Conservation (phyloP, 106 monocot genomes). For the Apostasia shenzhenica region DNA sequence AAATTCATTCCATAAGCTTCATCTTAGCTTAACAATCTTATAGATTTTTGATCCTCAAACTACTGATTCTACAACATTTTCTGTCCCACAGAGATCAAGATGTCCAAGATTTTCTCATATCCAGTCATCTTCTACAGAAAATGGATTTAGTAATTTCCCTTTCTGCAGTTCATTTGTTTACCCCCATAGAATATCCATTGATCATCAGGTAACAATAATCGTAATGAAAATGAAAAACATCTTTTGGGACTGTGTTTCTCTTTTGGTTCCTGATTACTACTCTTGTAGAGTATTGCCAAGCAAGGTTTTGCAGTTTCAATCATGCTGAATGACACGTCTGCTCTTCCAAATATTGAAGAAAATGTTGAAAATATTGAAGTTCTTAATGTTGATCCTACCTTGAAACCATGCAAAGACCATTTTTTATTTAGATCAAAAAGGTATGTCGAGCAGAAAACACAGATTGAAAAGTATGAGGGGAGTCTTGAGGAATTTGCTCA, state of each 20-base stretch:
- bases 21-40: no score
- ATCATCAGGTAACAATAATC: neutral
- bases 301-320: slow-evolving; percentile 26
- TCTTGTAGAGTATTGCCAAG: slow-evolving; percentile 15
- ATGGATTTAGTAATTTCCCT: neutral
- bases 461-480: slow-evolving; percentile 75
- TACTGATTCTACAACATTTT: neutral
- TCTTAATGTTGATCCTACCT: slow-evolving; percentile 45
- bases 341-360: slow-evolving; percentile 36
- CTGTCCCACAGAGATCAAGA: neutral
- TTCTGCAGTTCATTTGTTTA: neutral
- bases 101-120: neutral
- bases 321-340: slow-evolving; percentile 11
- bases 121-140: slow-evolving; percentile 1
- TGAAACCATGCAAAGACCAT: slow-evolving; percentile 63
- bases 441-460: slow-evolving; percentile 46
- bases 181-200: neutral
- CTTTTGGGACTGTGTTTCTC: neutral
- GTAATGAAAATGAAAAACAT: neutral
- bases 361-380: slow-evolving; percentile 45
- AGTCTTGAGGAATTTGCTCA: slow-evolving; percentile 69
- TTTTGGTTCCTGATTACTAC: neutral
- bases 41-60: no score
- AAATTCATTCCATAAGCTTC: no score
- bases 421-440: slow-evolving; percentile 53